Percentiles rank a stretch among this genome's conserved stretches.
phyloP scores from a whole-genome alignment of 257 asterid genomes.

The Lycium ferocissimum region DNA sequence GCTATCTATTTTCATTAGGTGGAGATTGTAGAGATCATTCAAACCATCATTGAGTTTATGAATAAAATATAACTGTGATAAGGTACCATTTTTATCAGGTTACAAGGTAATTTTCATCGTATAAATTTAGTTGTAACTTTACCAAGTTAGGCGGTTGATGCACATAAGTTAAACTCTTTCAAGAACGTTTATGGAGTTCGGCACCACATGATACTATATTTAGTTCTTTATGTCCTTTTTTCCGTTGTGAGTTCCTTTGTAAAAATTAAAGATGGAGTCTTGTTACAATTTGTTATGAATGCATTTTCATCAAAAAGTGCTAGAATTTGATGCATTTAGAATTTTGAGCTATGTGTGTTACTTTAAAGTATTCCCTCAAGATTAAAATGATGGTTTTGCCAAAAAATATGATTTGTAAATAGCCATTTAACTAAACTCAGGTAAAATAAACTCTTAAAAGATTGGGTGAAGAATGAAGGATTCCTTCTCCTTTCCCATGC shows the following conservation, averaged over 20 bases:
- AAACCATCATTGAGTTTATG: too few relatives aligned
- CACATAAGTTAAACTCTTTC: not conserved
- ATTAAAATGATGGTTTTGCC: not conserved
- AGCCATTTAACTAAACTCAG: not conserved
- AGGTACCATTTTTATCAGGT: not conserved
- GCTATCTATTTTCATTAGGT: too few relatives aligned
- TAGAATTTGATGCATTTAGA: slow-evolving; percentile 20
- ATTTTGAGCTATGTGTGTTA: not conserved
- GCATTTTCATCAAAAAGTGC: not conserved
- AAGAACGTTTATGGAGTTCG: not conserved
- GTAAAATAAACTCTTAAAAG: not conserved
- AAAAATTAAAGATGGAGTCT: not conserved
- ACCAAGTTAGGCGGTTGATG: not conserved
- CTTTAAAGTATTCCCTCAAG: not conserved
- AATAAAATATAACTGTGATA: too few relatives aligned
- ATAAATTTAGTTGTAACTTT: not conserved
- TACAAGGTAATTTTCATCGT: not conserved
- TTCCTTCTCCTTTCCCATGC: not conserved
- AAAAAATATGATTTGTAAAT: not conserved
- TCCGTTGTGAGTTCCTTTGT: not conserved
- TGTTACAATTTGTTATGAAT: not conserved
- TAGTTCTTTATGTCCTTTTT: too few relatives aligned
- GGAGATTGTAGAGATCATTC: too few relatives aligned
- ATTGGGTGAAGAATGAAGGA: not conserved
- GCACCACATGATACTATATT: too few relatives aligned